phyloP scores from a whole-genome alignment of 805 yeast genomes.

The Metschnikowia cerradonensis region DNA sequence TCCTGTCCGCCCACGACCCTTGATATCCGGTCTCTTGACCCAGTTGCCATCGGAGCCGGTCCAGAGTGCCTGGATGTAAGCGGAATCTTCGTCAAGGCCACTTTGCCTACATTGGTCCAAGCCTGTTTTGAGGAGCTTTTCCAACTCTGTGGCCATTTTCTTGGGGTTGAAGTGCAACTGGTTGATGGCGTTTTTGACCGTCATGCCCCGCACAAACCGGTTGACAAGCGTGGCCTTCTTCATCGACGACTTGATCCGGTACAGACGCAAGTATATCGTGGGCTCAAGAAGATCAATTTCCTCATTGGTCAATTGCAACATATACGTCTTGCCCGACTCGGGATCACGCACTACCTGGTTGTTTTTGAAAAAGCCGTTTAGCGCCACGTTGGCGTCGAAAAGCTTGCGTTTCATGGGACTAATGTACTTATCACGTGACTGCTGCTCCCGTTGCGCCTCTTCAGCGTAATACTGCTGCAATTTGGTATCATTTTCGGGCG shows the following conservation, averaged over 20 bases:
- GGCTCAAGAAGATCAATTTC: constrained; percentile 86
- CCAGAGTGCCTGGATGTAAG: constrained; percentile 83
- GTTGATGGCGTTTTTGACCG: constrained; percentile 75
- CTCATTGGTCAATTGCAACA: constrained; percentile 51
- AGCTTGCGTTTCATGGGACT: constrained; percentile 69
- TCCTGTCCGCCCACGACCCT: constrained; percentile 91
- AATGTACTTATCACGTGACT: constrained; percentile 50
- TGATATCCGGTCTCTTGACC: constrained; percentile 67
- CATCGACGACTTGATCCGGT: constrained; percentile 79
- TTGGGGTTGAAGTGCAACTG: constrained; percentile 87
- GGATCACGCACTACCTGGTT: constrained; percentile 43
- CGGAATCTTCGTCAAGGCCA: constrained; percentile 54
- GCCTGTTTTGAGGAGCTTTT: constrained; percentile 69
- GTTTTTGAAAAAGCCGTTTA: constrained; percentile 68
- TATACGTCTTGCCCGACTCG: constrained; percentile 46
- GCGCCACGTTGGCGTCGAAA: constrained; percentile 55
- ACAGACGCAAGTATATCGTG: constrained; percentile 74
- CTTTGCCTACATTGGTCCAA: constrained; percentile 61
- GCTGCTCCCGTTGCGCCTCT: constrained; percentile 42
- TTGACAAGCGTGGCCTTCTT: constrained; percentile 82
- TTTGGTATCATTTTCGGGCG: constrained; percentile 29
- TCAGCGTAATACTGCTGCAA: constrained; percentile 50
- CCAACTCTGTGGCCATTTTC: constrained; percentile 74
- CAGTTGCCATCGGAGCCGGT: constrained; percentile 83
- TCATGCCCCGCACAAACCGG: constrained; percentile 69